Base-by-base conservation (phyloP, 2,329 filamentous ascomycete genomes). In the Cladophialophora psammophila region DNA sequence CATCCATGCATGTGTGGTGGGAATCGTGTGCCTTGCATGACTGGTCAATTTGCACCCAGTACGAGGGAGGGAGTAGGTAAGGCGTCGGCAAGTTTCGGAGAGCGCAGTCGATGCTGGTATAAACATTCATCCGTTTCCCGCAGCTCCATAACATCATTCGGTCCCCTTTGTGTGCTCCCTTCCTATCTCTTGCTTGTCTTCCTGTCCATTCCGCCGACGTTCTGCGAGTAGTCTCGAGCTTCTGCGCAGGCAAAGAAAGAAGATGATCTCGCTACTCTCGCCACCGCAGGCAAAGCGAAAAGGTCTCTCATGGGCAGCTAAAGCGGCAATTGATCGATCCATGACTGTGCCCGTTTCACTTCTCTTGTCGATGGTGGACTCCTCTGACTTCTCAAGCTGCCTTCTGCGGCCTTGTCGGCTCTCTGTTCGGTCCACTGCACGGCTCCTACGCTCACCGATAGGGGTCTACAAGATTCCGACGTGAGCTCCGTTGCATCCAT, bases 131-230 rank as follows among this genome's bases (percentile, higher is more conserved):
- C 58, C 58, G 31, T 35, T 32, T 34, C 20, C 10, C 45, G 45
- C 42, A 26, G 8, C 50, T 32, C 26, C 31, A 18, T 9, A 35
- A 38, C 34, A 52, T 15, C n/a, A 35, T 53, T 15, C 32, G 32
- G 26, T 8, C 36, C 18, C 42, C 58, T 10, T 52, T n/a, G 5
- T 32, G 40, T 18, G 40, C 26, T 36, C 38, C 57, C 31, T 32
- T 50, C 15, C 26, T 32, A 61, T 38, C 59, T 38, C 45, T 15
- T 38, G 2, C 26, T 18, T 52, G 31, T 34, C 48, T 31, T 52
- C 59, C 45, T 26, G 36, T 42, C 42, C 42, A 15, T 54, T 61
- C 38, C 57, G 57, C 57, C 57, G 57, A 34, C 7, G 35, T 26
- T 32, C 7, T 59, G 42, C 56, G 38, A 45, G 36, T 42, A 42